Base-by-base conservation (phyloP, 1,284 basidiomycete species). In the Leccinum fuscescens region DNA sequence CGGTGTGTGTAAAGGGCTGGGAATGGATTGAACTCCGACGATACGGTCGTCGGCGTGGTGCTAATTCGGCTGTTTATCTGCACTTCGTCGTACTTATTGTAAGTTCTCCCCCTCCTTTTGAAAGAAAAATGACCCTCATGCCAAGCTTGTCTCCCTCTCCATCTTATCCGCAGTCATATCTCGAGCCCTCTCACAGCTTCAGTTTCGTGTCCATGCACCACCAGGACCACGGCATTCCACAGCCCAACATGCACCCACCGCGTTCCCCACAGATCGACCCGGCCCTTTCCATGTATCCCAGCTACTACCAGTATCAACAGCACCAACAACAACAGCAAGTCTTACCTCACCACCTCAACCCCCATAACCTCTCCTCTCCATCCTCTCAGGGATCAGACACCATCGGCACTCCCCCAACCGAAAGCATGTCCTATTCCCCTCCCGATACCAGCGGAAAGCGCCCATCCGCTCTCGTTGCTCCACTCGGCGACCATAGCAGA, bases 331-430 rank as follows among this genome's bases (percentile, higher is more conserved):
- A 27, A 29, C 65, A 69, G 33, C 65, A 80, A 79, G 24, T 61
- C 66, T 73, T 81, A 56, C 75, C 78, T 15, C 78, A 79, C 48
- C 83, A 82, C 62, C 74, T 83, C 46, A 69, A 79, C 6, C 76
- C 78, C 4, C 76, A 76, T 15, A 80, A 73, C 65, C 81, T 84
- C 60, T 81, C 83, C 5, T 86, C 84, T 0, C 85, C 90, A n/a
- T 90, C 89, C 6, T 89, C 88, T 0, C 86, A 88, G 67, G 87
- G 82, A 64, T 90, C 89, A 6, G 89, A 90, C 67, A 82, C 86
- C 17, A 80, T 89, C 61, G 86, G 85, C 44, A 89, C 88, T 4
- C 88, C 89, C 0, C 86, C 86, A 2, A 81, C 81, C 1, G 88
- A 90, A 64, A 78, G 78, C 54, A 80, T 83, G 74, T 82, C 81